phyloP scores from a whole-genome alignment of 140 eudicot species.

The Bidens hawaiensis region DNA sequence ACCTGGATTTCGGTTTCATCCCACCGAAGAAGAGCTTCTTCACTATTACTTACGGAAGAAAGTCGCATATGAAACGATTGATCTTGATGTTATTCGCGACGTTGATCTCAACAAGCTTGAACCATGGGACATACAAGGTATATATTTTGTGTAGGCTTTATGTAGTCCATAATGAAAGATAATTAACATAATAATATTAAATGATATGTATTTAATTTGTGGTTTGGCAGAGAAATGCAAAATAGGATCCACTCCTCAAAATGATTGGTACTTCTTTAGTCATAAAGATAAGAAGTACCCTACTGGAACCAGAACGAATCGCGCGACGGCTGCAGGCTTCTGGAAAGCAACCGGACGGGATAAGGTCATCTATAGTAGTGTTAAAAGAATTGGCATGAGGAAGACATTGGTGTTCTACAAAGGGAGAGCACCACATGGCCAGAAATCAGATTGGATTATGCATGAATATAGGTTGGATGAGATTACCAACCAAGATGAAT shows the following conservation, averaged over 20 bases:
- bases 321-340: slow-evolving; percentile 76
- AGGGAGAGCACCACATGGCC: slow-evolving; percentile 88
- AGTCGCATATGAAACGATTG: slow-evolving; percentile 57
- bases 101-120: slow-evolving; percentile 79
- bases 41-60: slow-evolving; percentile 70
- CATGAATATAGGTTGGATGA: slow-evolving; percentile 76
- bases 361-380: slow-evolving; percentile 61
- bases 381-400: slow-evolving; percentile 63
- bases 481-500: slow-evolving; percentile 19
- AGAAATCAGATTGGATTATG: slow-evolving; percentile 88
- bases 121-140: slow-evolving; percentile 88
- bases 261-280: slow-evolving; percentile 83
- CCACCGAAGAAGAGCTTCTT: slow-evolving; percentile 80
- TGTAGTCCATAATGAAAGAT: neutral
- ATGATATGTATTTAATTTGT: slow-evolving; percentile 5
- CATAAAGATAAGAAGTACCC: slow-evolving; percentile 89
- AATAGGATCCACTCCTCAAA: slow-evolving; percentile 82
- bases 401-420: slow-evolving; percentile 74
- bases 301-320: slow-evolving; percentile 67
- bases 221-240: slow-evolving; percentile 52
- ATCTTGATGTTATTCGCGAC: slow-evolving; percentile 72
- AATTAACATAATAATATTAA: neutral
- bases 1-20: slow-evolving; percentile 80
- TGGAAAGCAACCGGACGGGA: slow-evolving; percentile 90
- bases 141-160: neutral